Conservation (phyloP, 805 yeast species). For the Debaryomyces tyrocola region DNA sequence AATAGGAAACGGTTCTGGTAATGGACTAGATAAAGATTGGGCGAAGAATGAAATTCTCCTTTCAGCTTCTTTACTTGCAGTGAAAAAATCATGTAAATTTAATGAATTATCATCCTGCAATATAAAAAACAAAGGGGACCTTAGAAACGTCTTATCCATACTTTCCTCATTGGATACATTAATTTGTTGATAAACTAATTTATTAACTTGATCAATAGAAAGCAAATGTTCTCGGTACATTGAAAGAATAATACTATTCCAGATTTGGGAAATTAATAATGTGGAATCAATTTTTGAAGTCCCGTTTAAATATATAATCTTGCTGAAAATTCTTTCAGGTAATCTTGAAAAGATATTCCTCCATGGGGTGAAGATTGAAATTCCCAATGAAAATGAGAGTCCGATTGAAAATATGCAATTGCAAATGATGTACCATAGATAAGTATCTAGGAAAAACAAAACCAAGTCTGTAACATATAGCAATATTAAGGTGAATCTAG, state of each 20-base stretch:
- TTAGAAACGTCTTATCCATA: conserved; percentile 18
- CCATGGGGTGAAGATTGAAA: conserved; percentile 41
- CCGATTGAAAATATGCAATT: conserved; percentile 34
- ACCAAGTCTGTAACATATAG: conserved; percentile 28
- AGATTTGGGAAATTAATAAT: conserved; percentile 23
- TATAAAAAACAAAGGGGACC: conserved; percentile 48
- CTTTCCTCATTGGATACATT: conserved; percentile 21
- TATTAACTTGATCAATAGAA: conserved; percentile 41
- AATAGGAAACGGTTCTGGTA: conserved; percentile 49
- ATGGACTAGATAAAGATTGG: conserved; percentile 48
- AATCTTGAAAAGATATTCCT: conserved; percentile 31
- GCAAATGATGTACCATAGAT: conserved; percentile 40
- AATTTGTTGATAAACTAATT: conserved; percentile 25
- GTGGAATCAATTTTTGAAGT: conserved; percentile 8
- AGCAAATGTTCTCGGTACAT: conserved; percentile 41
- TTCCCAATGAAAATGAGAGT: conserved; percentile 30
- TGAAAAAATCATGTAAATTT: conserved; percentile 40
- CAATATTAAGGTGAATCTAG: conserved; percentile 22
- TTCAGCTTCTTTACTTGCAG: conserved; percentile 49
- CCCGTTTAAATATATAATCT: conserved; percentile 17
- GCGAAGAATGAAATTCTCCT: conserved; percentile 55
- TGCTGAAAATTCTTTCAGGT: conserved; percentile 34
- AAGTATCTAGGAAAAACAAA: conserved; percentile 39
- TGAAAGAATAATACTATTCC: conserved; percentile 28
- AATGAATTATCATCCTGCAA: conserved; percentile 46